Evolutionary conservation across 2,329 filamentous ascomycete species (phyloP).

Genomic region (Hymenotorrendiella dingleyae): DNA sequence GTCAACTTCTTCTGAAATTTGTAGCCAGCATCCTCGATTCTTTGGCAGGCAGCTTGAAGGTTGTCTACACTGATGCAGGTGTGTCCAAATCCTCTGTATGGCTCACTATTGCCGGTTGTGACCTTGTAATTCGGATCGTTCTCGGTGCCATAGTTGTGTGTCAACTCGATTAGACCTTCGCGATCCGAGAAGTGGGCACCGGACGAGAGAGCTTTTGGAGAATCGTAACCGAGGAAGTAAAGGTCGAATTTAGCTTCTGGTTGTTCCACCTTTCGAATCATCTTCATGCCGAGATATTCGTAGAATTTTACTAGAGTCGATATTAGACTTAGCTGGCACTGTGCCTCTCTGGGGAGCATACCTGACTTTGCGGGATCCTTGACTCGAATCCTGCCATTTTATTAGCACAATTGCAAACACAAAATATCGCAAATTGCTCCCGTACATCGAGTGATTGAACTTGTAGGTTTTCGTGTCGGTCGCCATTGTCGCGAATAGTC

Average conservation of each 20-base stretch:
- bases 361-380: constrained; percentile 83
- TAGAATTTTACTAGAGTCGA: constrained; percentile 74
- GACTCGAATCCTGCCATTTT: constrained; percentile 69
- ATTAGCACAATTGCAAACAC: constrained; percentile 7
- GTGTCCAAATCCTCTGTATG: constrained; percentile 65
- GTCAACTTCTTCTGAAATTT: constrained; percentile 91
- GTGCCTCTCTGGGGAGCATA: too few relatives aligned
- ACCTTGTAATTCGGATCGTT: constrained; percentile 72
- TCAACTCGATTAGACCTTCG: constrained; percentile 84
- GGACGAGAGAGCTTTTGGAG: constrained; percentile 64
- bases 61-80: constrained; percentile 77
- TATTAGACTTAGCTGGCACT: constrained; percentile 6
- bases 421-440: background rate
- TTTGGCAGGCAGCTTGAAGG: constrained; percentile 82
- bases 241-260: constrained; percentile 90
- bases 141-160: constrained; percentile 83
- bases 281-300: constrained; percentile 80
- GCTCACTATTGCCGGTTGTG: constrained; percentile 87
- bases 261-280: constrained; percentile 74
- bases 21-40: constrained; percentile 85
- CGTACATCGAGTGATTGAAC: constrained; percentile 81
- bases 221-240: constrained; percentile 91
- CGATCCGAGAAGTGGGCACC: constrained; percentile 72
- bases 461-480: constrained; percentile 74
- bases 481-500: constrained; percentile 40